Base-by-base conservation (phyloP, 148 eudicot genomes). In the Fagopyrum homotropicum region DNA sequence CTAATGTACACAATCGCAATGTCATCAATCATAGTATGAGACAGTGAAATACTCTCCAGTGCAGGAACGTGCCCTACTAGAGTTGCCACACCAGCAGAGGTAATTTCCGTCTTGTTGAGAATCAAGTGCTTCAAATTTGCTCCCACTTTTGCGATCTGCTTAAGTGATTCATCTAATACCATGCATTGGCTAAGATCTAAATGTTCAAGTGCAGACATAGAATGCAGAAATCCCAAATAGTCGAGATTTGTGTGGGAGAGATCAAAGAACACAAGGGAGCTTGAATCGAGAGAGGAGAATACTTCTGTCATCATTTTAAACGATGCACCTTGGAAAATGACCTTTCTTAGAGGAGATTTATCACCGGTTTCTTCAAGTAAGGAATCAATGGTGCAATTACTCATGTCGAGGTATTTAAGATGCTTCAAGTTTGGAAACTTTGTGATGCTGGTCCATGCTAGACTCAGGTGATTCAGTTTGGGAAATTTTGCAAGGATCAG, bases 381-480 rank as follows among this genome's bases (percentile, higher is more conserved):
- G 73, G 92, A 88, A 72, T 64, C 51, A 76, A 90, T 82, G 63
- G 82, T 56, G 77, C 98, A 95, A 75, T 89, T 84, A 80, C 98
- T 90, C 98, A 95, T 92, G 85, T 89, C 85, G 79, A 95, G 83
- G 86, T 79, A 73, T 72, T 72, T 56, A 74, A 95, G 86, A 68
- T 85, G 83, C 78, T 84, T 74, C 82, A 92, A 74, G 69, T 73
- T 82, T 51, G 98, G 93, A 75, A 95, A 77, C 71, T 51, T 75
- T 8, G 98, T 86, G 56, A 92, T 86, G 19, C 80, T 83, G 5
- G 98, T 92, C 98, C 98, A 95, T 51, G 88, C 93, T 78, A 95
- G 78, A 83, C 84, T 89, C 71, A 95, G 81, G 77, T 77, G 86
- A 73, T 79, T 88, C 84, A 95, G 82, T 43, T 76, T 84, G 2